phyloP scores from a whole-genome alignment of 2,329 filamentous ascomycete species.

The Hypoxylon sp. region DNA sequence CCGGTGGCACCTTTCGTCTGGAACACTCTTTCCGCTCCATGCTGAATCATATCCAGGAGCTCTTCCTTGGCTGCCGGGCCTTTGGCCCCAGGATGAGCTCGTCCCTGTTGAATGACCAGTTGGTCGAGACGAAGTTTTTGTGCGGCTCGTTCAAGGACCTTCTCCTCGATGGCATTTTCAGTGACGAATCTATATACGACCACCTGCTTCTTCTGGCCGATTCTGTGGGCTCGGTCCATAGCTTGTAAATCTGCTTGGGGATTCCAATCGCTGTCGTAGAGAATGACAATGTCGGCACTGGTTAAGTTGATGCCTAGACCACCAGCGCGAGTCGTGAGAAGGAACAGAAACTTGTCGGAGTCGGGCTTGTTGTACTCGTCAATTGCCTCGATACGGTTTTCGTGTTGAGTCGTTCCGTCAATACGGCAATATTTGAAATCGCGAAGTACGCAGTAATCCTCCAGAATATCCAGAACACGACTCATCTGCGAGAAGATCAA shows the following conservation, averaged over 20 bases:
- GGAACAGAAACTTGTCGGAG: slow-evolving; percentile 96
- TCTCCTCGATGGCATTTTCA: slow-evolving; percentile 98
- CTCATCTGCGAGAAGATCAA: slow-evolving; percentile 99
- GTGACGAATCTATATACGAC: slow-evolving; percentile 97
- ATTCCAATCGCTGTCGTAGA: slow-evolving; percentile 99
- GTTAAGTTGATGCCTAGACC: slow-evolving; percentile 98
- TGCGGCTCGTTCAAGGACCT: slow-evolving; percentile 94
- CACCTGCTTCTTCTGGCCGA: slow-evolving; percentile 98
- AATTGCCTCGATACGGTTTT: slow-evolving; percentile 96
- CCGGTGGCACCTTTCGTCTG: slow-evolving; percentile 76
- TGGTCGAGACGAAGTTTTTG: slow-evolving; percentile 97
- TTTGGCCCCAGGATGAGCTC: slow-evolving; percentile 90
- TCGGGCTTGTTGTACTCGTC: slow-evolving; percentile 97
- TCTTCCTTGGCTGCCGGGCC: slow-evolving; percentile 96
- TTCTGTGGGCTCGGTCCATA: slow-evolving; percentile 98
- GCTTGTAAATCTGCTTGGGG: slow-evolving; percentile 98
- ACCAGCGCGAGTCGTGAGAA: slow-evolving; percentile 94
- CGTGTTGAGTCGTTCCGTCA: slow-evolving; percentile 94
- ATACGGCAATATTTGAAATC: slow-evolving; percentile 97
- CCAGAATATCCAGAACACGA: slow-evolving; percentile 93
- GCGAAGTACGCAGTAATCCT: slow-evolving; percentile 97
- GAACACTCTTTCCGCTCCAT: slow-evolving; percentile 96
- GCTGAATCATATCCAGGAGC: slow-evolving; percentile 96
- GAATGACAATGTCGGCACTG: slow-evolving; percentile 91
- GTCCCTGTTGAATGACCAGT: slow-evolving; percentile 96